Evolutionary conservation across 1,139 yeast species (phyloP), one percentile per base, ranked within the genome.

Genomic region (Pneumocystis canis): DNA sequence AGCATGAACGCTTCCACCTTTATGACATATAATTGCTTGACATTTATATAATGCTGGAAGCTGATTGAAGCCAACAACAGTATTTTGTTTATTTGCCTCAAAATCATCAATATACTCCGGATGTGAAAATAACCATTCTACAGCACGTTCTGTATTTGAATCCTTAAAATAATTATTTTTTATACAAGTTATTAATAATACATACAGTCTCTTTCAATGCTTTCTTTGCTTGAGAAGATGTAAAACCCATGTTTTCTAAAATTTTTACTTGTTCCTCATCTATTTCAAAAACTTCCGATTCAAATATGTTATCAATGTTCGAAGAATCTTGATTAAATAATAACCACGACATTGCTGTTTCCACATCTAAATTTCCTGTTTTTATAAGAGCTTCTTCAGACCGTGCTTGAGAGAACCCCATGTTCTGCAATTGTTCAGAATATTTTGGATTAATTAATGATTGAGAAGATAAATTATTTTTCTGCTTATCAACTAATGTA

Each of bases 1-100:
- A 0, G 97, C 89, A 67, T 92, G 97, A 1, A 92, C 88, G 25
- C 96, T 88, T 0, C 85, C 79, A 11, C 99, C 99, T 73, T 92
- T 92, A 73, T 92, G 99, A 71, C 97, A 90, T 30, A 92, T 80
- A 9, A 89, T 87, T 0, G 89, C 87, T 63, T 82, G 79, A 59
- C 92, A 74, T 18, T 71, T 69, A 71, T 87, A 92, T 47, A 70
- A 66, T 6, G 77, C 74, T 5, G 76, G 76, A 7, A 67, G 59
- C 2, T 68, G 57, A 5, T 70, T 71, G 5, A 69, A 68, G 4
- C 67, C 69, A 0, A 73, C 69, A 0, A 65, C 66, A 2, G 65
- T 65, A 5, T 63, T 63, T 39, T 30, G 31, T 54, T n/a, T 35
- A 11, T 60, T 16, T 56, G 67, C 71, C 18, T 66, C 68, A 28